Evolutionary conservation across 2,329 filamentous ascomycete genomes (phyloP).

Genomic region (Erysiphe pulchra): DNA sequence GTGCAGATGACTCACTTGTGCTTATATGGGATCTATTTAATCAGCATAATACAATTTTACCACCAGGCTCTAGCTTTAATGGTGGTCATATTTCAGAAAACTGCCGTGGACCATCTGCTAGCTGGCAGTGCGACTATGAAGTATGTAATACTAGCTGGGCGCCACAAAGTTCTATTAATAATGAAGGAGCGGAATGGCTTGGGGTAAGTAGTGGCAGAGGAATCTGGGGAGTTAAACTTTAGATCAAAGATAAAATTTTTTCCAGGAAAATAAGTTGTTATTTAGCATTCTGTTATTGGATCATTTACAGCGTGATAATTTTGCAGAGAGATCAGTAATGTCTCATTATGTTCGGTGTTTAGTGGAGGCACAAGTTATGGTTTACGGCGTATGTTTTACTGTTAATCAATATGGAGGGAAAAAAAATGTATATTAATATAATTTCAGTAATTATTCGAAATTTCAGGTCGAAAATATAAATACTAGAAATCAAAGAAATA

Average conservation of each 20-base stretch:
- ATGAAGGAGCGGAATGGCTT: constrained; percentile 57
- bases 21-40: constrained; percentile 85
- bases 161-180: constrained; percentile 38
- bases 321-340: too few relatives aligned
- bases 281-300: too few relatives aligned
- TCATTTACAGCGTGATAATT: too few relatives aligned
- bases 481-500: too few relatives aligned
- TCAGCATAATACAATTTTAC: constrained; percentile 11
- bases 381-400: too few relatives aligned
- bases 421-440: too few relatives aligned
- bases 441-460: too few relatives aligned
- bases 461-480: too few relatives aligned
- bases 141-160: constrained; percentile 70
- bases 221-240: constrained; percentile 36
- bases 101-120: constrained; percentile 41
- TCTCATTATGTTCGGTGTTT: too few relatives aligned
- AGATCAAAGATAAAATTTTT: neutral
- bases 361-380: too few relatives aligned
- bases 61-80: constrained; percentile 18
- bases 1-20: constrained; percentile 76
- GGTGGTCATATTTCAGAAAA: constrained; percentile 27
- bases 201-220: constrained; percentile 60
- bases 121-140: constrained; percentile 72
- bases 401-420: too few relatives aligned
- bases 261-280: too few relatives aligned